A percentile compares a stretch with the other conserved stretches of the same genome.
Evolutionary conservation across 78 protist species (phyloP).

Genomic region (Guillardia theta): DNA sequence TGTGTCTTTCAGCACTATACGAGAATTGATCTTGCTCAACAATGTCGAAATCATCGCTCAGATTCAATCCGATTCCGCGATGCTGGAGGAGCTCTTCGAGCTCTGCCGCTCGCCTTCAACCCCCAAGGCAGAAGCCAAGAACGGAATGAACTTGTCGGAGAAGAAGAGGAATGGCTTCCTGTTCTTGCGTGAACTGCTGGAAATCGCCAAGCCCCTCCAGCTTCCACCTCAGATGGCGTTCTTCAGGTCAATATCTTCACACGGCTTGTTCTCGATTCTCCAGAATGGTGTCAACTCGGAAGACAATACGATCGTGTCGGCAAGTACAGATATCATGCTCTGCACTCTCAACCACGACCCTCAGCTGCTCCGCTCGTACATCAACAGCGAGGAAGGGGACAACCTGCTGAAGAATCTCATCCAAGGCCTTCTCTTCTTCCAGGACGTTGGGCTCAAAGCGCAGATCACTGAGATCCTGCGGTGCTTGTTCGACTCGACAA

Average conservation of each 20-base stretch:
- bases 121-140: no score
- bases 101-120: no score
- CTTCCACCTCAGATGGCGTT: conserved; percentile 27
- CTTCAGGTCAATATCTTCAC: background rate
- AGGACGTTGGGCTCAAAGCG: conserved; percentile 23
- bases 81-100: conserved; percentile 20
- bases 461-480: conserved; percentile 34
- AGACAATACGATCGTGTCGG: background rate
- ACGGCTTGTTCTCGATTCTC: background rate
- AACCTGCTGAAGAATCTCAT: background rate
- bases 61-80: conserved; percentile 53
- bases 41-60: conserved; percentile 65
- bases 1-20: conserved; percentile 68
- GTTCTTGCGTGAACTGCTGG: conserved; percentile 70
- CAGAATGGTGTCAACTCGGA: background rate
- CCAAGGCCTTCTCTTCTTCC: background rate
- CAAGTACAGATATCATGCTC: background rate
- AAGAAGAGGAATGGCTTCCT: background rate
- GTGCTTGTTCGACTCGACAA: background rate
- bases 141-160: no score
- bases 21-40: conserved; percentile 70
- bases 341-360: conserved; percentile 35
- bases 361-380: conserved; percentile 24
- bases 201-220: conserved; percentile 61
- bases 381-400: background rate